These are phyloP conservation scores for Phytophthora aleatoria DNA, from an alignment of 352 stramenopile genomes.

Conservation along the genomic window DNA sequence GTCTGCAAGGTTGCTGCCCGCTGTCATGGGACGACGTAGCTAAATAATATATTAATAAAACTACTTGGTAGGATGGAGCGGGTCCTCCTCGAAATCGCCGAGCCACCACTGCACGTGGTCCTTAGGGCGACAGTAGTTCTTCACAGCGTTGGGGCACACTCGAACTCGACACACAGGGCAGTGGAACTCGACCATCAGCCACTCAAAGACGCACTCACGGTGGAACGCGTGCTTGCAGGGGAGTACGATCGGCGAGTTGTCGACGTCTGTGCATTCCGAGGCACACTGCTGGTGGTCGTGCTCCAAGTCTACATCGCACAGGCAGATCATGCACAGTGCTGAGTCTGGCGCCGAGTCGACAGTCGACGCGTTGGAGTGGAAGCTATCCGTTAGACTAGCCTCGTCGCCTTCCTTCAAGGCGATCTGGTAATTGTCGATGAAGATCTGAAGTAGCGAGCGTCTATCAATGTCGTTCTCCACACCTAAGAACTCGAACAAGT, in stretches of 20 bases:
- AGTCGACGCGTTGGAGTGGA: constrained; percentile 45
- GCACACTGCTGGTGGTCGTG: constrained; percentile 29
- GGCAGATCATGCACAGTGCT: constrained; percentile 49
- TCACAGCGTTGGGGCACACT: constrained; percentile 55
- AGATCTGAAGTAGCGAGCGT: constrained; percentile 72
- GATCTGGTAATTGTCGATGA: constrained; percentile 61
- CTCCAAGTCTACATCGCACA: constrained; percentile 53
- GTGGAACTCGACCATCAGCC: constrained; percentile 73
- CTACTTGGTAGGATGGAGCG: constrained; percentile 24
- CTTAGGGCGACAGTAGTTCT: constrained; percentile 65
- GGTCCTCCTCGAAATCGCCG: constrained; percentile 63
- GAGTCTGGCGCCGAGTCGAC: constrained; percentile 42
- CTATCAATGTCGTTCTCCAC: constrained; percentile 54
- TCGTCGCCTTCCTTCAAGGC: constrained; percentile 22
- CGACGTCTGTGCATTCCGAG: constrained; percentile 13
- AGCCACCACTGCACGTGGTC: constrained; percentile 73
- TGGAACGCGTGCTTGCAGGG: constrained; percentile 75
- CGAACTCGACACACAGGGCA: constrained; percentile 69
- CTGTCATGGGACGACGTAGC: not conserved
- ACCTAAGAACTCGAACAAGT: constrained; percentile 66
- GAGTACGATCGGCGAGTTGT: constrained; percentile 40
- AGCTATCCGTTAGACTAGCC: constrained; percentile 33
- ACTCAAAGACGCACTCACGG: constrained; percentile 76
- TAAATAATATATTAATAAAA: constrained; percentile 16
- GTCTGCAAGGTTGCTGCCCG: not conserved